Evolutionary conservation across 768 basidiomycete species (phyloP), one percentile per base, ranked within the genome.

Genomic region (Collybia mongolica): DNA sequence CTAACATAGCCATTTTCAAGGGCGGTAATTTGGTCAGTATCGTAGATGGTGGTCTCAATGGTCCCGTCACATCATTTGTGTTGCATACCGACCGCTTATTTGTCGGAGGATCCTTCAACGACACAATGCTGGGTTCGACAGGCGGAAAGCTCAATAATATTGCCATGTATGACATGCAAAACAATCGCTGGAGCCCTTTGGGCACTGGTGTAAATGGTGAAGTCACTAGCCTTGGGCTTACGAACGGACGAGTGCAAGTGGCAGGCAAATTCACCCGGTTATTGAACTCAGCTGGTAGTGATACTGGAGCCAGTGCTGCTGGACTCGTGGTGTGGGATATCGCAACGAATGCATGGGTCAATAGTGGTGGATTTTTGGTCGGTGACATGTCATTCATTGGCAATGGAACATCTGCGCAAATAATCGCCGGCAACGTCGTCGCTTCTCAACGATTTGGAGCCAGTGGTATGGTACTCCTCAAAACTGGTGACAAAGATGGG

Each of bases 71-170:
- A 7, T 79, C 90, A 0, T 64, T 95, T 36, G 72, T 78, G n/a
- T 59, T 88, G 26, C 69, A 76, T 47, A 83, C 80, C 9, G 76
- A 88, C 58, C 72, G 72, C 17, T 67, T 98, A 9, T 97, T 79
- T 63, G 83, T 95, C 36, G 96, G 93, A n/a, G 97, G 97, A 0
- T 73, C 83, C 0, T 99, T 99, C 72, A 77, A 75, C 0, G 85
- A 89, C 54, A 89, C 92, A 0, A 65, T 66, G 1, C 70, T 75
- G 5, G 69, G 75, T 14, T 81, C 84, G 0, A 77, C 73, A 2
- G 69, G 76, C 40, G 79, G 80, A 47, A 70, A 67, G 28, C 69
- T 93, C 29, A 66, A 66, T 39, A 79, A 83, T 29, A 66, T 96
- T 26, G 92, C 86, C 0, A 61, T 81, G 46, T 98, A 93, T 65